A percentile compares a stretch with the other conserved stretches of the same genome.
Evolutionary conservation across 805 yeast species (phyloP).

Genomic region (Saccharomycopsis babjevae): DNA sequence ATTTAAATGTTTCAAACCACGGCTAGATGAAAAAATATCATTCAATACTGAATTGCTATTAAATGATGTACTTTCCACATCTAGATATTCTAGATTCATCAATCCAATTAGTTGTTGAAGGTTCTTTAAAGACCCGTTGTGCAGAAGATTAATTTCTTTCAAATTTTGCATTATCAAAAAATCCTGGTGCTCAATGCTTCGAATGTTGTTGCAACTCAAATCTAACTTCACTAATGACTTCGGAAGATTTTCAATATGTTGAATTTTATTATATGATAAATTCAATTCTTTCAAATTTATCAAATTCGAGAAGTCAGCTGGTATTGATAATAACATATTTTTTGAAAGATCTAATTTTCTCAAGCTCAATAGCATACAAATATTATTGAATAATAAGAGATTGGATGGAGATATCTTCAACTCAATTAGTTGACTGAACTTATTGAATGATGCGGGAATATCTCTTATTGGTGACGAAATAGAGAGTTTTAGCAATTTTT

Average conservation of each 20-base stretch:
- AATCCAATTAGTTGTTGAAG: not conserved
- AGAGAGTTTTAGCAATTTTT: not conserved
- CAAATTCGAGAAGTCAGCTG: not conserved
- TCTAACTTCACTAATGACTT: not conserved
- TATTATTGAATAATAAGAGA: not conserved
- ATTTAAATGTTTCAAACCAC: not conserved
- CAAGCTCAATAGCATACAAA: not conserved
- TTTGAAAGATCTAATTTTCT: not conserved
- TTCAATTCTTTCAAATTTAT: not conserved
- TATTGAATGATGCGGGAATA: not conserved
- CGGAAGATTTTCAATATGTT: not conserved
- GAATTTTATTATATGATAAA: not conserved
- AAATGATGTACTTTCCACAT: not conserved
- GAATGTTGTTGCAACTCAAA: not conserved
- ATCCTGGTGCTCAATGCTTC: not conserved
- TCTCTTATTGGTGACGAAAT: not conserved
- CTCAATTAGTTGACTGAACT: not conserved
- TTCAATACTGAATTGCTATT: not conserved
- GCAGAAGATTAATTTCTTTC: not conserved
- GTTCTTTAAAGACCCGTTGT: not conserved
- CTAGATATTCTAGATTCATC: not conserved
- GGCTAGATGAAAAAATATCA: not conserved
- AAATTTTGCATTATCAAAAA: not conserved
- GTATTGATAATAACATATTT: not conserved
- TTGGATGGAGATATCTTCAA: not conserved